Conservation (phyloP, 345 rosid species). For the Cochlearia excelsa region DNA sequence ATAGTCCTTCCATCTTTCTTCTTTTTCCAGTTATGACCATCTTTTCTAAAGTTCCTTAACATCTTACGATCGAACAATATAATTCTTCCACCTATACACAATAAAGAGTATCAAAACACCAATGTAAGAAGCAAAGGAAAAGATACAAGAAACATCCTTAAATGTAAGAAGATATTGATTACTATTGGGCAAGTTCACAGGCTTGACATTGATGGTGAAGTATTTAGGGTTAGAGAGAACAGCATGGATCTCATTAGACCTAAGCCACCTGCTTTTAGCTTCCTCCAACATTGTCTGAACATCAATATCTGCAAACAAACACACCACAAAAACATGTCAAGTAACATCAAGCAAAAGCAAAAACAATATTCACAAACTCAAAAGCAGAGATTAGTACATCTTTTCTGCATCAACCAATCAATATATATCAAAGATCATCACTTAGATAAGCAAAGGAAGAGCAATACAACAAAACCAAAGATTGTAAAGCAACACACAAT, state of each 20-base stretch:
- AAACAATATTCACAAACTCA: conserved; percentile 1
- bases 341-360: neutral
- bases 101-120: neutral
- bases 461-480: too few species aligned
- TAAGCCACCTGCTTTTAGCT: conserved; percentile 85
- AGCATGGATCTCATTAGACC: conserved; percentile 94
- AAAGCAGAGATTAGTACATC: too few species aligned
- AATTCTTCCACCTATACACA: conserved; percentile 60
- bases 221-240: conserved; percentile 65
- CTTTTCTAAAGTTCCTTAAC: conserved; percentile 95
- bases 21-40: conserved; percentile 99
- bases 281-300: conserved; percentile 60
- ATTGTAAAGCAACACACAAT: too few species aligned
- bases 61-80: conserved; percentile 85
- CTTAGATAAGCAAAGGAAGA: too few species aligned
- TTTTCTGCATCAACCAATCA: too few species aligned
- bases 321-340: conserved; percentile 8
- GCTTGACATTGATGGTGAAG: conserved; percentile 77
- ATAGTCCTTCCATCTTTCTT: conserved; percentile 96
- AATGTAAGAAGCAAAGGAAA: neutral
- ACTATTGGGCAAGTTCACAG: conserved; percentile 77
- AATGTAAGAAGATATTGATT: conserved; percentile 21
- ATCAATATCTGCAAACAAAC: conserved; percentile 65
- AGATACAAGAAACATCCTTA: too few species aligned
- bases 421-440: neutral